Conservation (phyloP, 2,329 filamentous ascomycete genomes). For the Calonectria ilicicola region DNA sequence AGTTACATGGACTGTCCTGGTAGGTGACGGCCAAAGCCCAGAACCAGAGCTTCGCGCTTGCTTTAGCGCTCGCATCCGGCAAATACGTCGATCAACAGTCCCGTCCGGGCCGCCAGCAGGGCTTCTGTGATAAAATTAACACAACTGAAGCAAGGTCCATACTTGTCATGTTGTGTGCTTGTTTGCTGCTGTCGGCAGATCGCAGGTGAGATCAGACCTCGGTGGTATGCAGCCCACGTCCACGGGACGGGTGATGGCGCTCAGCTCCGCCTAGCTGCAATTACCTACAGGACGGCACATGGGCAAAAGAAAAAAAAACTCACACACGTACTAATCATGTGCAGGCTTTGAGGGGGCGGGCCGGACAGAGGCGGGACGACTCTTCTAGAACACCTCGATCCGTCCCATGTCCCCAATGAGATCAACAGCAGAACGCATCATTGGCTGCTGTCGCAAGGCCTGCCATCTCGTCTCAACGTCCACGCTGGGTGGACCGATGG, state of each 20-base stretch:
- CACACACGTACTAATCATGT: neutral
- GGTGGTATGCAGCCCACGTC: neutral
- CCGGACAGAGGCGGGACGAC: conserved; percentile 37
- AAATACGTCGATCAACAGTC: conserved; percentile 41
- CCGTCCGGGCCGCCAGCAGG: conserved; percentile 40
- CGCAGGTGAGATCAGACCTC: neutral
- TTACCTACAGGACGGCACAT: conserved; percentile 3
- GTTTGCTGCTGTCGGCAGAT: neutral
- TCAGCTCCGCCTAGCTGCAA: conserved; percentile 1
- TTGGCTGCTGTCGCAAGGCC: neutral
- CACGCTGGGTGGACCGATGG: neutral
- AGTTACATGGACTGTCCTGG: conserved; percentile 8
- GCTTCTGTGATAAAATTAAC: conserved; percentile 24
- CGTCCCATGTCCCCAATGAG: conserved; percentile 30
- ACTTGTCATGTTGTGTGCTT: neutral
- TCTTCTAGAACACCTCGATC: conserved; percentile 44
- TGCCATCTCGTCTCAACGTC: conserved; percentile 3
- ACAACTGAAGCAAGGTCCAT: conserved; percentile 8
- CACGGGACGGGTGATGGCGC: neutral
- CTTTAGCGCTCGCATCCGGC: conserved; percentile 35
- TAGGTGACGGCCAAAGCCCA: conserved; percentile 12
- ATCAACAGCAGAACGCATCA: conserved; percentile 6
- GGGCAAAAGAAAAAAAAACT: conserved; percentile 10
- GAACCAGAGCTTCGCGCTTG: conserved; percentile 23
- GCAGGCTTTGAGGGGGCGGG: conserved; percentile 20